These are phyloP conservation scores for Russula dissimulans DNA, from an alignment of 768 basidiomycete genomes.

Conservation along the genomic window DNA sequence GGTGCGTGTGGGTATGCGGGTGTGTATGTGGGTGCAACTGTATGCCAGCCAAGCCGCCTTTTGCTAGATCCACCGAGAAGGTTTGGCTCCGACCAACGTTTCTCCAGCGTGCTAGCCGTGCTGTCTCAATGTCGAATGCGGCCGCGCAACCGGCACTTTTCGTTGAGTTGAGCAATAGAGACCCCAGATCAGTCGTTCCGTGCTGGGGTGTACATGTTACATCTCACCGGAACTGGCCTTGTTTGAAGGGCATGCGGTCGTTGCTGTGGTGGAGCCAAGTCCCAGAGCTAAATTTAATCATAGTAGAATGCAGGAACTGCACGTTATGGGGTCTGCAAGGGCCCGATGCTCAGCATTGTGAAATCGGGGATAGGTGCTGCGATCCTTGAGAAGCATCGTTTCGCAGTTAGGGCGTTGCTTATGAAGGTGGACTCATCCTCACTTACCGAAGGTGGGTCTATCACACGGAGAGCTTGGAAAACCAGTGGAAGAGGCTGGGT, in stretches of 20 bases:
- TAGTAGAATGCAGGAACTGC: not conserved
- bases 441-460: not conserved
- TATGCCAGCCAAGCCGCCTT: not conserved
- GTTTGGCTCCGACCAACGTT: not conserved
- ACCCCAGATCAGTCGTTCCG: too few relatives aligned
- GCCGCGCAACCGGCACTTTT: not conserved
- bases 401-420: not conserved
- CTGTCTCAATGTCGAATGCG: not conserved
- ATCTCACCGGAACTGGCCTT: not conserved
- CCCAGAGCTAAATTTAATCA: not conserved
- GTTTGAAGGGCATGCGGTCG: not conserved
- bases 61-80: not conserved
- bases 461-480: not conserved
- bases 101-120: not conserved
- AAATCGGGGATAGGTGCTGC: not conserved
- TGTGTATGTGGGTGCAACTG: not conserved
- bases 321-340: not conserved
- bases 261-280: not conserved
- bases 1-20: not conserved
- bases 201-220: not conserved
- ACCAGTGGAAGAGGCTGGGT: not conserved
- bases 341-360: not conserved
- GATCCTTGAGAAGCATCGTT: not conserved
- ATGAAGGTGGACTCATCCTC: not conserved
- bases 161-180: too few relatives aligned